Evolutionary conservation across 768 basidiomycete species (phyloP).

Genomic region (Mycena olivaceomarginata): DNA sequence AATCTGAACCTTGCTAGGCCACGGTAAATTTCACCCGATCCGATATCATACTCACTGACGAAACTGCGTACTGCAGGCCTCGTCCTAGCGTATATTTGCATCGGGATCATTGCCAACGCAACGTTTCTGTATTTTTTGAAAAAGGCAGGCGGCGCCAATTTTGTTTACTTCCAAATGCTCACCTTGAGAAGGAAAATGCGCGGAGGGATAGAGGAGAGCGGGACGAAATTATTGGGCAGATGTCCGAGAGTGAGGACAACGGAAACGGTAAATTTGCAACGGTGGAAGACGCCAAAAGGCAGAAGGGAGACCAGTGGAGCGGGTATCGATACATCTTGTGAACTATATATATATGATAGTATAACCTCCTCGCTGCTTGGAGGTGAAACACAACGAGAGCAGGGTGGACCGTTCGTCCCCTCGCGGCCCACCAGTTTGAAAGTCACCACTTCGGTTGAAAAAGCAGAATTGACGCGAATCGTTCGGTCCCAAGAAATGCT

Average conservation of each 20-base stretch:
- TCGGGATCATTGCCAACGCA: conserved; percentile 75
- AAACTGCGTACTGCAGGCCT: conserved; percentile 60
- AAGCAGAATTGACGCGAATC: too few species aligned
- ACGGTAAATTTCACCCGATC: not conserved
- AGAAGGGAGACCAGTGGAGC: conserved; percentile 85
- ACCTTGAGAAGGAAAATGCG: conserved; percentile 69
- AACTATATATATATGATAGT: conserved; percentile 11
- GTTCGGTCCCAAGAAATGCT: too few species aligned
- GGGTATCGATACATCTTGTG: conserved; percentile 80
- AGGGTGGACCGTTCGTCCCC: too few species aligned
- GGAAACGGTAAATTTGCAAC: conserved; percentile 73
- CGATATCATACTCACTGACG: not conserved
- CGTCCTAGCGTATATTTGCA: conserved; percentile 80
- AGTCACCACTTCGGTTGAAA: too few species aligned
- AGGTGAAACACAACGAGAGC: too few species aligned
- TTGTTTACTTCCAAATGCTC: too few species aligned
- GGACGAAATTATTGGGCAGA: conserved; percentile 78
- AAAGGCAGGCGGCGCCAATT: conserved; percentile 49
- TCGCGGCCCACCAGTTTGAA: too few species aligned
- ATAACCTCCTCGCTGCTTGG: too few species aligned
- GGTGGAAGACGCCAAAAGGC: conserved; percentile 73
- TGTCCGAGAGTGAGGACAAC: conserved; percentile 61
- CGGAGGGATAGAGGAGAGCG: conserved; percentile 79
- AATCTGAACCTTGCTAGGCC: not conserved
- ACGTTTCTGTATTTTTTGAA: conserved; percentile 68